Percentiles rank a stretch among this genome's conserved stretches.
These are phyloP conservation scores for Ceratocystiopsis sp. DNA, from an alignment of 2,329 filamentous ascomycete species.

Conservation along the genomic window DNA sequence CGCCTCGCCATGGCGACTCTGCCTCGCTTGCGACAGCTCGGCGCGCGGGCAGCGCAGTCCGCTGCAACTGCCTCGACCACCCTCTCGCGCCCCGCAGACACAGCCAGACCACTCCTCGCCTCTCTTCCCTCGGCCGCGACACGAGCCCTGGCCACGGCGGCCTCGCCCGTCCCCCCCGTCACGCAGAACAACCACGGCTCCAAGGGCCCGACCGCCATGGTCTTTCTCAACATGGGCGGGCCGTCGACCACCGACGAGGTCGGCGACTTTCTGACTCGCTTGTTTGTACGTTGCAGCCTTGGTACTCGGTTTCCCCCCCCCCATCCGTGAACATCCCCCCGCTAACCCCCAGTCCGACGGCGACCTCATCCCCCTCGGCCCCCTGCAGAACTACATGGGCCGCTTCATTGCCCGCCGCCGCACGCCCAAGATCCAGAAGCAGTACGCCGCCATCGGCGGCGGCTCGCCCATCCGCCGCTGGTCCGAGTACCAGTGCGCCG, in stretches of 20 bases:
- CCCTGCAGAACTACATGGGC: slow-evolving; percentile 78
- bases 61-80: too few relatives aligned
- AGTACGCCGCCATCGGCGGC: slow-evolving; percentile 88
- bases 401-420: slow-evolving; percentile 71
- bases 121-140: slow-evolving; percentile 8
- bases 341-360: slow-evolving; percentile 51
- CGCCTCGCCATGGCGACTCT: too few relatives aligned
- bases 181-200: slow-evolving; percentile 56
- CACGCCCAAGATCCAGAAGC: slow-evolving; percentile 91
- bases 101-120: neutral
- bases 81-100: too few relatives aligned
- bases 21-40: too few relatives aligned
- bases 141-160: slow-evolving; percentile 38
- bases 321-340: neutral
- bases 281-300: slow-evolving; percentile 75
- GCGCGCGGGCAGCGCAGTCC: too few relatives aligned
- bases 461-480: slow-evolving; percentile 97
- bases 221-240: slow-evolving; percentile 98
- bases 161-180: slow-evolving; percentile 45
- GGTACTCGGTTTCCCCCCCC: neutral
- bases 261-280: slow-evolving; percentile 68
- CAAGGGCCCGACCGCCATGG: slow-evolving; percentile 84
- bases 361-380: slow-evolving; percentile 89
- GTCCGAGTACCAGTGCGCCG: slow-evolving; percentile 83
- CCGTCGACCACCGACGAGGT: slow-evolving; percentile 81